Evolutionary conservation across 1,139 yeast genomes (phyloP).

Genomic region (Sugiyamaella paludigena): DNA sequence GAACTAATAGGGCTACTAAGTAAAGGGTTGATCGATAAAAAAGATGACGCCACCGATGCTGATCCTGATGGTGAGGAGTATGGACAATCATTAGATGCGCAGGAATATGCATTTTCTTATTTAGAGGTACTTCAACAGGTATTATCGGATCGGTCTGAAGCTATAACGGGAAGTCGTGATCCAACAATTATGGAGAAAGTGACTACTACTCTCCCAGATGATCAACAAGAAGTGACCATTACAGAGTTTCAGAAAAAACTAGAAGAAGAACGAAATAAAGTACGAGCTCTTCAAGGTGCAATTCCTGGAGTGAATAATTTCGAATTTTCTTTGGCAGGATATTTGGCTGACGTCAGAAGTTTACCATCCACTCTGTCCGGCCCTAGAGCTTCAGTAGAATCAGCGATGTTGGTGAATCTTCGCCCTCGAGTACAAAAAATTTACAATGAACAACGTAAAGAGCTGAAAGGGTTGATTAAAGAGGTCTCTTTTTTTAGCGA

Average conservation of each 20-base stretch:
- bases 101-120: constrained; percentile 64
- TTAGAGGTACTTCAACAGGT: constrained; percentile 59
- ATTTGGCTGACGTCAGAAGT: constrained; percentile 4
- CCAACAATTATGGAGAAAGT: constrained; percentile 20
- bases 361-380: constrained; percentile 4
- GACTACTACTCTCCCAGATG: neutral
- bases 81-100: constrained; percentile 65
- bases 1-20: constrained; percentile 48
- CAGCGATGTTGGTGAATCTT: constrained; percentile 7
- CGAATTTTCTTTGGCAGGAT: constrained; percentile 16
- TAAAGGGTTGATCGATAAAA: constrained; percentile 45
- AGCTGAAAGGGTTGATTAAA: constrained; percentile 46
- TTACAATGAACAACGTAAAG: constrained; percentile 46
- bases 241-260: constrained; percentile 21
- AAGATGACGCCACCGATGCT: constrained; percentile 27
- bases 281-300: constrained; percentile 17
- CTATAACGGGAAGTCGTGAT: constrained; percentile 40
- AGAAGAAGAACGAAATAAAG: constrained; percentile 15
- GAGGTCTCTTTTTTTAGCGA: constrained; percentile 55
- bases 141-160: constrained; percentile 55
- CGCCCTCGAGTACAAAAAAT: constrained; percentile 22
- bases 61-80: constrained; percentile 77
- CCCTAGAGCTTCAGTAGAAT: constrained; percentile 10
- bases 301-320: constrained; percentile 11
- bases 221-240: constrained; percentile 3